Base-by-base conservation (phyloP, 306 rosid genomes). In the Adenanthera pavonina region DNA sequence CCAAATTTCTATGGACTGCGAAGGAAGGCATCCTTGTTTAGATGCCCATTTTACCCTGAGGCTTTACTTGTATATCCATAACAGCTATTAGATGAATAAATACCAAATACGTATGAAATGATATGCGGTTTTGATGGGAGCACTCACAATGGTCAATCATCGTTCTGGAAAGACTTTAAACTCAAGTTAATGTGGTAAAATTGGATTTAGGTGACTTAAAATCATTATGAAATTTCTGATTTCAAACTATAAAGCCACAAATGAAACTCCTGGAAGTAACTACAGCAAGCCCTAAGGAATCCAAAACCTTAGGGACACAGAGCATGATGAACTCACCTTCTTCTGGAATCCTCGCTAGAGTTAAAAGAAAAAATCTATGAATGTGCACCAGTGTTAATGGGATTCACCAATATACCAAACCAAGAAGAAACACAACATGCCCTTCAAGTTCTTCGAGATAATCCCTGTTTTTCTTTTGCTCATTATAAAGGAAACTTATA, bases 331-430 rank as follows among this genome's bases (percentile, higher is more conserved):
- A 15, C 71, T 15, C 0, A 60, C 41, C 34, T 7, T 13, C 74
- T 33, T 44, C 62, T 41, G 35, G 30, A 70, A 82, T 77, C 41
- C 14, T 15, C 8, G 35, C 3, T 77, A 83, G 41, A 60, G 72
- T 46, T 56, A 0, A 38, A 33, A 43, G 72, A 66, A 40, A 17
- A 20, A 19, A 6, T 3, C 61, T 41, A 38, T 49, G 73, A 15
- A n/a, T 59, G 47, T 76, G 57, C 66, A 80, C 25, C 38, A 19
- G 17, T 19, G 17, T 19, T 15, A 19, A 16, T 57, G 73, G 65
- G 49, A 2, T 15, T 14, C 44, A 16, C 15, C 25, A 1, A 33
- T n/a, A 67, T 47, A 3, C 43, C 17, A 74, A 35, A 33, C 49
- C 20, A 57, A 65, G 33, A 46, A 73, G 74, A 72, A 30, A 64